phyloP scores from a whole-genome alignment of 305 asterid species.

The Euphrasia arctica region DNA sequence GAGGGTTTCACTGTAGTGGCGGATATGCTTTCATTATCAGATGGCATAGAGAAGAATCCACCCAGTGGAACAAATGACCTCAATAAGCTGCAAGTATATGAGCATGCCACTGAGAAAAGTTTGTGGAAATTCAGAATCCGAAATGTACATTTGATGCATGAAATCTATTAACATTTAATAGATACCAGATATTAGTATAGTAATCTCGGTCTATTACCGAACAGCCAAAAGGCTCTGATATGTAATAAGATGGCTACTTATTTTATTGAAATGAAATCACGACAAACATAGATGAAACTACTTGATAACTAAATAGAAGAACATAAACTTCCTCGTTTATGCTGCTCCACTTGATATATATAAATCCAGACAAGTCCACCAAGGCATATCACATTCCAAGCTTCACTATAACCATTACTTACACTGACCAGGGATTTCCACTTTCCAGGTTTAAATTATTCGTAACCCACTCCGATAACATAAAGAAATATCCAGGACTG shows the following conservation, averaged over 20 bases:
- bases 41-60: conserved; percentile 79
- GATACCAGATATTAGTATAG: conserved; percentile 12
- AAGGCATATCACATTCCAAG: too few relatives aligned
- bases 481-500: conserved; percentile 18
- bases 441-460: background rate
- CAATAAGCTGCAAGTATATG: conserved; percentile 72
- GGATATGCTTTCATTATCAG: conserved; percentile 50
- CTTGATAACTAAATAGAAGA: conserved; percentile 16
- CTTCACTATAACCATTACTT: background rate
- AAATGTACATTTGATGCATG: conserved; percentile 22
- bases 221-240: background rate
- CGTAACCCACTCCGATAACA: conserved; percentile 25
- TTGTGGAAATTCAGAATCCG: conserved; percentile 26
- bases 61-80: conserved; percentile 95
- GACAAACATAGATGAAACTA: background rate
- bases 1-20: conserved; percentile 36
- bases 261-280: conserved; percentile 9
- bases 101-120: conserved; percentile 39
- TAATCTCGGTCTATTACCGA: background rate
- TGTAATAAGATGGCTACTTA: background rate
- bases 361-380: background rate
- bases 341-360: background rate
- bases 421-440: background rate
- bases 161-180: conserved; percentile 1
- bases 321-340: conserved; percentile 2